A percentile compares a stretch with the other conserved stretches of the same genome.
Evolutionary conservation across 768 basidiomycete genomes (phyloP).

Genomic region (Amanita rimosa): DNA sequence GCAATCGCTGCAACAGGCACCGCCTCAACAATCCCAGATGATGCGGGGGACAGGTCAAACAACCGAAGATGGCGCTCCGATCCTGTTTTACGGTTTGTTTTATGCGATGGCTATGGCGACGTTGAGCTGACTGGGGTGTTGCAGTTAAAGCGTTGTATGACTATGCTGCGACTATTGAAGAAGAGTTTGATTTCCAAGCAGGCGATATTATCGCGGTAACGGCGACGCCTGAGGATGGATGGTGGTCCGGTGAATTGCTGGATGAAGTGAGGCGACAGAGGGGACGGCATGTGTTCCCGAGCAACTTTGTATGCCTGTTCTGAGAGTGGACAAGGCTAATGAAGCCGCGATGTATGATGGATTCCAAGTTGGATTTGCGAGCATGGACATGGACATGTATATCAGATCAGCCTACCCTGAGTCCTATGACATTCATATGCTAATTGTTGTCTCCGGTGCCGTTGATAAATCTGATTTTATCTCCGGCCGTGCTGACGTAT

Average conservation of each 20-base stretch:
- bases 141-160: slow-evolving; percentile 86
- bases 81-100: slow-evolving; percentile 80
- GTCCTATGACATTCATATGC: background rate
- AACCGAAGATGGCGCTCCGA: slow-evolving; percentile 71
- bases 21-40: slow-evolving; percentile 3
- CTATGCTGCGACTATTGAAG: slow-evolving; percentile 73
- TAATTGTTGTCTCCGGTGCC: slow-evolving; percentile 1
- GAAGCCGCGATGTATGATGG: background rate
- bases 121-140: slow-evolving; percentile 7
- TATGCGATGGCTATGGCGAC: background rate
- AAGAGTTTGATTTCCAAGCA: slow-evolving; percentile 94
- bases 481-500: background rate
- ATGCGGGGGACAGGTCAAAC: slow-evolving; percentile 46
- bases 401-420: background rate
- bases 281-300: slow-evolving; percentile 76
- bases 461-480: background rate
- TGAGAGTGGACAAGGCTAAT: slow-evolving; percentile 16
- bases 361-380: background rate
- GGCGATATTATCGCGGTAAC: slow-evolving; percentile 96
- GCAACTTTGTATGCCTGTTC: slow-evolving; percentile 80
- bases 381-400: background rate
- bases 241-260: slow-evolving; percentile 92
- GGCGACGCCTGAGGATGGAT: slow-evolving; percentile 88
- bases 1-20: slow-evolving; percentile 18
- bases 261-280: slow-evolving; percentile 61